A percentile compares a stretch with the other conserved stretches of the same genome.
phyloP scores from a whole-genome alignment of 345 rosid species.

The Syzygium aromaticum region DNA sequence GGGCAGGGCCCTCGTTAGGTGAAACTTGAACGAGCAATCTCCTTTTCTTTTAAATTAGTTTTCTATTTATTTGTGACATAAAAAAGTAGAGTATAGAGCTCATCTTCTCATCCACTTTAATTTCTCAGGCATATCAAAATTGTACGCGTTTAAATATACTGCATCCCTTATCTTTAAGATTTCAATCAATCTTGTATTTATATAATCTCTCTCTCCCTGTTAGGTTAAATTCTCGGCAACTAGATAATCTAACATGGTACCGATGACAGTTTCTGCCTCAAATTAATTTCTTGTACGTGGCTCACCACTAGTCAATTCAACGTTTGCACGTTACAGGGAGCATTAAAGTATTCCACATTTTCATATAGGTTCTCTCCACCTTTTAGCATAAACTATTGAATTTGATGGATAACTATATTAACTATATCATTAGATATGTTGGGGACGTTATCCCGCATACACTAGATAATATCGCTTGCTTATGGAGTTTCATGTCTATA shows the following conservation, averaged over 20 bases:
- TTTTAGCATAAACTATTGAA: not conserved
- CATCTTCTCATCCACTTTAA: not conserved
- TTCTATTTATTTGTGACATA: not conserved
- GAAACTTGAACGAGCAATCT: not conserved
- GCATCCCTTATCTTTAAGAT: not conserved
- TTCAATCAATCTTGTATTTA: not conserved
- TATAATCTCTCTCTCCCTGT: not conserved
- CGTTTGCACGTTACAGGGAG: not conserved
- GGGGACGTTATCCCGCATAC: not conserved
- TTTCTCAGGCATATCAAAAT: not conserved
- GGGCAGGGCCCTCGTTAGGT: not conserved
- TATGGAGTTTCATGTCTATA: not conserved
- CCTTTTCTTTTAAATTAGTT: not conserved
- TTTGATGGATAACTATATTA: not conserved
- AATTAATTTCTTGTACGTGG: not conserved
- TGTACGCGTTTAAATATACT: not conserved
- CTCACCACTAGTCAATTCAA: not conserved
- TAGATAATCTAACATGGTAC: not conserved
- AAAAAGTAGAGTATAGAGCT: not conserved
- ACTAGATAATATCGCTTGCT: not conserved
- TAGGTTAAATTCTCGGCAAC: not conserved
- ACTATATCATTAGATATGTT: not conserved
- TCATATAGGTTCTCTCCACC: not conserved
- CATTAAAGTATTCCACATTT: not conserved
- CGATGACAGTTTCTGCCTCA: accelerated